Percentiles rank a stretch among this genome's conserved stretches.
Conservation (phyloP, 805 yeast species). For the Candida manassasensis region DNA sequence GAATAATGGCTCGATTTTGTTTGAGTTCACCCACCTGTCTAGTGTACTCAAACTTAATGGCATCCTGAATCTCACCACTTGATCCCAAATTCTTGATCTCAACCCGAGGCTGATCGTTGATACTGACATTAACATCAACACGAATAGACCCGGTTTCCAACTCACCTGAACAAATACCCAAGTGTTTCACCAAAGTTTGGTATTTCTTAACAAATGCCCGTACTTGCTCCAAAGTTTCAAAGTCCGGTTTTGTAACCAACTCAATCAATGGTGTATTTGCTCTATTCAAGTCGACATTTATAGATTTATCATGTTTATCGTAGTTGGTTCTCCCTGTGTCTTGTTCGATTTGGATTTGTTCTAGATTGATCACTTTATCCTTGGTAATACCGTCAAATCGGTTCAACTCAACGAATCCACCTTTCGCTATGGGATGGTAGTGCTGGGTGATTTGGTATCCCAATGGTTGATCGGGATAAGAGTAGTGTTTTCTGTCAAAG, state of each 20-base stretch:
- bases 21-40: slow-evolving; percentile 58
- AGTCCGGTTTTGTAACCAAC: slow-evolving; percentile 87
- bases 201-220: slow-evolving; percentile 76
- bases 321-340: slow-evolving; percentile 85
- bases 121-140: slow-evolving; percentile 90
- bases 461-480: slow-evolving; percentile 92
- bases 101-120: slow-evolving; percentile 66
- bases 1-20: slow-evolving; percentile 23
- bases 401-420: slow-evolving; percentile 53
- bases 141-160: slow-evolving; percentile 93
- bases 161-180: slow-evolving; percentile 81
- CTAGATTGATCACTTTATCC: slow-evolving; percentile 52
- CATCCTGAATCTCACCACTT: slow-evolving; percentile 71
- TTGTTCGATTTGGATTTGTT: slow-evolving; percentile 88
- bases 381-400: slow-evolving; percentile 51
- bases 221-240: slow-evolving; percentile 61
- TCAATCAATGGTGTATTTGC: slow-evolving; percentile 85
- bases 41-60: slow-evolving; percentile 65
- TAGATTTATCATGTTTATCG: slow-evolving; percentile 32
- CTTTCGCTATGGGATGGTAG: slow-evolving; percentile 68
- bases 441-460: slow-evolving; percentile 96
- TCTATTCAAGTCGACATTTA: slow-evolving; percentile 73
- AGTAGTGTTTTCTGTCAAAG: slow-evolving; percentile 93
- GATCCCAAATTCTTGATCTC: slow-evolving; percentile 89
- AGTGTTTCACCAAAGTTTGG: slow-evolving; percentile 62